Conservation (phyloP, 2,329 filamentous ascomycete species). For the Aaosphaeria pasadenensis region DNA sequence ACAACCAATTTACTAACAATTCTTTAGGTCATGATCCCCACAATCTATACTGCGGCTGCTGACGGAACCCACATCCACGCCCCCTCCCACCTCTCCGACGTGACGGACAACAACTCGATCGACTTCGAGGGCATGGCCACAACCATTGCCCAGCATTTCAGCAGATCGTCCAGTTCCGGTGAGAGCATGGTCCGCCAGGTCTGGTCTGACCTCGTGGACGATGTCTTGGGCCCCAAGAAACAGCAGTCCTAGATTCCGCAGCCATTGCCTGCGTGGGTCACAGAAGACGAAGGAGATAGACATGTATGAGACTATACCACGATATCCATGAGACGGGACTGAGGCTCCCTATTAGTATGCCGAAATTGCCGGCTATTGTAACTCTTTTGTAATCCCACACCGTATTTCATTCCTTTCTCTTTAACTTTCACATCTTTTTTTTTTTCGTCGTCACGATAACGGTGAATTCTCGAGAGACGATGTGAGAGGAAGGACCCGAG, state of each 20-base stretch:
- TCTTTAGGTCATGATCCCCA: slow-evolving; percentile 50
- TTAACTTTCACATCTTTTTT: no score
- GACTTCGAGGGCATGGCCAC: slow-evolving; percentile 58
- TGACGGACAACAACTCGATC: slow-evolving; percentile 55
- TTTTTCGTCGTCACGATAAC: no score
- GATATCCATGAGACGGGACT: no score
- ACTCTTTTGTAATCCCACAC: no score
- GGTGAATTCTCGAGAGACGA: no score
- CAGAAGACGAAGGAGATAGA: no score
- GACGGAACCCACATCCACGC: slow-evolving; percentile 47
- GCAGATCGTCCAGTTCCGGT: slow-evolving; percentile 40
- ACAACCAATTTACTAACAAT: slow-evolving; percentile 3
- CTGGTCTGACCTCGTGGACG: slow-evolving; percentile 50
- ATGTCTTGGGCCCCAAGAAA: slow-evolving; percentile 42
- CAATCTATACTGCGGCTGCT: slow-evolving; percentile 54
- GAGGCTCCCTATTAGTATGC: no score
- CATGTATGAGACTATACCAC: no score
- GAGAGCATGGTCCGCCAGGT: slow-evolving; percentile 43
- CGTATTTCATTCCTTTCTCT: no score
- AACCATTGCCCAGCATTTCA: slow-evolving; percentile 36
- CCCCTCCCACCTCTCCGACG: slow-evolving; percentile 56
- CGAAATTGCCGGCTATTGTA: no score
- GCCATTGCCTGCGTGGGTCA: no score
- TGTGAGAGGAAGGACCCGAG: no score
- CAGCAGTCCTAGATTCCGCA: background rate